These are phyloP conservation scores for Venturia asperata DNA, from an alignment of 2,329 filamentous ascomycete species.

Conservation along the genomic window DNA sequence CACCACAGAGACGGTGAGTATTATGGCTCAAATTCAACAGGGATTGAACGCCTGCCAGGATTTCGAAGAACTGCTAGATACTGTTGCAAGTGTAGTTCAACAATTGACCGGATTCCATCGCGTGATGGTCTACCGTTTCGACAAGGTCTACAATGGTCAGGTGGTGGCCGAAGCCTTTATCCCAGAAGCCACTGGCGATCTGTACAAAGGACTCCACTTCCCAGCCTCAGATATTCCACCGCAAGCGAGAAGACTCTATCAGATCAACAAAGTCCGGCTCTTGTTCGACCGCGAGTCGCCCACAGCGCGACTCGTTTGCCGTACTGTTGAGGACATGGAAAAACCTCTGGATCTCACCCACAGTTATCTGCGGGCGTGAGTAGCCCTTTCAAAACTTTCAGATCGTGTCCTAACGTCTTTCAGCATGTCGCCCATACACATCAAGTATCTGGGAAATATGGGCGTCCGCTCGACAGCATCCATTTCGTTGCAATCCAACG, in stretches of 20 bases:
- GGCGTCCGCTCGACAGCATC: constrained; percentile 90
- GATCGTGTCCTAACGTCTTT: not conserved
- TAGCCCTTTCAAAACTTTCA: not conserved
- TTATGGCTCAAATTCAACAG: constrained; percentile 86
- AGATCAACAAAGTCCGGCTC: constrained; percentile 79
- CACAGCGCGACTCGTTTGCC: constrained; percentile 74
- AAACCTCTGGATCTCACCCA: constrained; percentile 75
- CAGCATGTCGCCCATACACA: constrained; percentile 74
- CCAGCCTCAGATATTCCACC: constrained; percentile 80
- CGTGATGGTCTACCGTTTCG: constrained; percentile 90
- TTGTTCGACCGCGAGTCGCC: constrained; percentile 77
- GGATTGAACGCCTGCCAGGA: constrained; percentile 66
- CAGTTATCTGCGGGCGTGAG: constrained; percentile 63
- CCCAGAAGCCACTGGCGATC: constrained; percentile 68
- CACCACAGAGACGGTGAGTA: constrained; percentile 87
- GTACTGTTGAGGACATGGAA: constrained; percentile 64
- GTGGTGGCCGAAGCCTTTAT: constrained; percentile 85
- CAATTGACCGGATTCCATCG: constrained; percentile 86
- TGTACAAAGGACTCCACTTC: constrained; percentile 83
- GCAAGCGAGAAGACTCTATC: constrained; percentile 79
- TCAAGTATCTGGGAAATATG: constrained; percentile 86
- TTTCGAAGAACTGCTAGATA: constrained; percentile 67
- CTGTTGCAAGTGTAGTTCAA: constrained; percentile 76
- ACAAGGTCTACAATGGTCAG: constrained; percentile 71
- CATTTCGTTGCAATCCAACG: constrained; percentile 80